These are phyloP conservation scores for Larix sibirica DNA, from an alignment of 83 land plant genomes.

Conservation along the genomic window DNA sequence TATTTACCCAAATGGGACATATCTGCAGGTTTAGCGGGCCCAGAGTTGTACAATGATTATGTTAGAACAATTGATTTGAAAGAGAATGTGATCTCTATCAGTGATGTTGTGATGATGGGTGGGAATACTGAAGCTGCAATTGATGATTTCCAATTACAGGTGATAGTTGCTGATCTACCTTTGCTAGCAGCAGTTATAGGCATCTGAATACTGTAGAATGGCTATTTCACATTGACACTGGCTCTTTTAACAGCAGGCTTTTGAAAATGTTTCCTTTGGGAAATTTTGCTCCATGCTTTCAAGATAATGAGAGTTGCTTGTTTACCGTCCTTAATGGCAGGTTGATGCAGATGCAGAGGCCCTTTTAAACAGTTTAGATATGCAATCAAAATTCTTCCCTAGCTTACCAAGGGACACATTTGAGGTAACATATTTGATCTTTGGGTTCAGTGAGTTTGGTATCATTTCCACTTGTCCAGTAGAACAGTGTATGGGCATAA, in stretches of 20 bases:
- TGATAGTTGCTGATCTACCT: neutral
- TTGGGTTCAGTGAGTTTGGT: neutral
- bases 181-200: slow-evolving; percentile 1
- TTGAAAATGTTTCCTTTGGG: slow-evolving; percentile 4
- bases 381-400: neutral
- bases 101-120: neutral
- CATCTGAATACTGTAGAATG: neutral
- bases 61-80: neutral
- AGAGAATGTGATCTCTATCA: neutral
- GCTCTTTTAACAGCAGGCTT: neutral
- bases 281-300: neutral
- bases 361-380: neutral
- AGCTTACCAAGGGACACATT: slow-evolving; percentile 8
- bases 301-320: neutral
- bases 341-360: slow-evolving; percentile 16
- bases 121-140: neutral
- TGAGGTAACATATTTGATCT: slow-evolving; percentile 2
- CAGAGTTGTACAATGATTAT: slow-evolving; percentile 8
- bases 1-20: slow-evolving; percentile 18
- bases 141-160: slow-evolving; percentile 8
- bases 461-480: too few relatives aligned
- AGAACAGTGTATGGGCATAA: neutral
- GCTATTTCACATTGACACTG: neutral
- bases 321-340: slow-evolving; percentile 6
- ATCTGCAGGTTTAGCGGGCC: slow-evolving; percentile 19